Conservation (phyloP, 2,329 filamentous ascomycete genomes). For the Tolypocladium nubicola region DNA sequence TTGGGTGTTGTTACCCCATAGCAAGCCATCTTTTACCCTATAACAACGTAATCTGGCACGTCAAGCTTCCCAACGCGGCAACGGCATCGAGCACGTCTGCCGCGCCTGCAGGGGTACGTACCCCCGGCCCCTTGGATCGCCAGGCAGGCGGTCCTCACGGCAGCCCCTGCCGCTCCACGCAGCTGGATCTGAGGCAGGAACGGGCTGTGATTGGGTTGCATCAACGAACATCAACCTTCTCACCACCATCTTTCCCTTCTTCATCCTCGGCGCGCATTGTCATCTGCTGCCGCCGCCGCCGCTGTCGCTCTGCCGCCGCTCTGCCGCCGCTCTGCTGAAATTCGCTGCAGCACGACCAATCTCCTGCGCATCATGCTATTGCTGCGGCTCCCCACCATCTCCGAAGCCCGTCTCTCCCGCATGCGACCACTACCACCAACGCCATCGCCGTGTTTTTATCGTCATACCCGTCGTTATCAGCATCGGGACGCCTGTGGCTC, state of each 20-base stretch:
- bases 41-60: constrained; percentile 16
- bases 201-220: neutral
- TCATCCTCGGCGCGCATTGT: no score
- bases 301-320: no score
- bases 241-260: neutral
- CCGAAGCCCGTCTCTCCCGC: neutral
- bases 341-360: neutral
- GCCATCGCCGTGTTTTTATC: constrained; percentile 3
- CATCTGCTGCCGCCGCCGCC: no score
- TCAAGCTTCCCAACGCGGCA: constrained; percentile 4
- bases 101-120: constrained; percentile 1
- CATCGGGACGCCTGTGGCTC: neutral
- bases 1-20: constrained; percentile 8
- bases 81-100: neutral
- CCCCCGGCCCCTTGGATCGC: neutral
- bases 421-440: neutral
- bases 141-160: neutral
- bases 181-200: neutral
- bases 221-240: no score
- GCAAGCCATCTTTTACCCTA: constrained; percentile 14
- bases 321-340: no score
- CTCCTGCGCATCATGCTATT: neutral
- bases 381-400: neutral
- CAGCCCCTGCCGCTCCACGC: neutral
- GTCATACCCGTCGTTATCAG: constrained; percentile 1